phyloP scores from a whole-genome alignment of 371 early-diverging fungal species.

The Apophysomyces sp. region DNA sequence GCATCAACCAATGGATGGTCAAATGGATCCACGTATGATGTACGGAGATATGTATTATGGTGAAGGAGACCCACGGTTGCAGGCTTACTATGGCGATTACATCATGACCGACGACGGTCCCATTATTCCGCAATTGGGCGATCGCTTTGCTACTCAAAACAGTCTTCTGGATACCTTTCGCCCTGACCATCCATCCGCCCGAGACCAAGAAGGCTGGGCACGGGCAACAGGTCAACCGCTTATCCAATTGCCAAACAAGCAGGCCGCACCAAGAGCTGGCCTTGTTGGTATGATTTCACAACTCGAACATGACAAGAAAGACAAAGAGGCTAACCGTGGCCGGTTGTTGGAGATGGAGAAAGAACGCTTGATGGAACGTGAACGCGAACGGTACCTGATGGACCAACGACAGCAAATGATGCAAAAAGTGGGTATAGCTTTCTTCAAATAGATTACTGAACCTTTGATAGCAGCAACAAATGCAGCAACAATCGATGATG shows the following conservation, averaged over 20 bases:
- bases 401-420: slow-evolving; percentile 32
- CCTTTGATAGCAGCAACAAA: neutral
- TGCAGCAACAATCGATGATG: slow-evolving; percentile 13
- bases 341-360: slow-evolving; percentile 15
- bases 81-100: slow-evolving; percentile 17
- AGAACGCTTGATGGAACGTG: slow-evolving; percentile 40
- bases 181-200: slow-evolving; percentile 34
- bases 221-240: slow-evolving; percentile 34
- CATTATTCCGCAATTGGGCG: slow-evolving; percentile 27
- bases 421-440: slow-evolving; percentile 21
- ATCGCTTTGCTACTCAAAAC: slow-evolving; percentile 25
- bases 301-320: slow-evolving; percentile 34
- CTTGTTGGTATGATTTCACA: slow-evolving; percentile 39
- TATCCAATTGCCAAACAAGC: slow-evolving; percentile 27
- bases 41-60: neutral
- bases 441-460: neutral
- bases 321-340: slow-evolving; percentile 9
- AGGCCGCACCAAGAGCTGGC: slow-evolving; percentile 26
- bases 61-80: slow-evolving; percentile 5
- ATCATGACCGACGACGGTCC: slow-evolving; percentile 24
- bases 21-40: slow-evolving; percentile 21
- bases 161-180: slow-evolving; percentile 29
- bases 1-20: slow-evolving; percentile 10
- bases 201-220: slow-evolving; percentile 45
- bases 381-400: slow-evolving; percentile 21